Base-by-base conservation (phyloP, 768 basidiomycete genomes). In the Cystobasidium onofrii region DNA sequence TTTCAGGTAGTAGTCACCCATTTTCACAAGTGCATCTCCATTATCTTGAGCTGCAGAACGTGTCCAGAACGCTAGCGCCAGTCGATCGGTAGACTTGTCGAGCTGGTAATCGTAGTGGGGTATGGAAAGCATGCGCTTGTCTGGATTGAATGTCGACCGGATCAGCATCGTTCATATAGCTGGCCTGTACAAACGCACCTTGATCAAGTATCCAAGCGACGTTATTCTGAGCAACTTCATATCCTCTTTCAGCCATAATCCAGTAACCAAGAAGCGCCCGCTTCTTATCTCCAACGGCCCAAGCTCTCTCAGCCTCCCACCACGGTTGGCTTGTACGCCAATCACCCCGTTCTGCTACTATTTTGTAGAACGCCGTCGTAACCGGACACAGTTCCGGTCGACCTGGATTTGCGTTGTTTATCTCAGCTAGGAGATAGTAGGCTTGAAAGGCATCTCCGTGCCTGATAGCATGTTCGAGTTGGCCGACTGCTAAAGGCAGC, bases 1-100 rank as follows among this genome's bases (percentile, higher is more conserved):
- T 76, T 91, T 88, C 78, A 91, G 97, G 81, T 94, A 95, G 80
- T 97, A 96, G 80, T 99, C 96, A 44, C 92, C 96, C 3, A 97
- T 93, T 84, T 97, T 99, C 75, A 99, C 92, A 73, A 98, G 84
- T 13, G 96, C 89, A 79, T 99, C 96, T n/a, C 96, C 85, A 78
- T 99, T 94, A 67, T 89, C 88, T 80, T 99, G 96, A 1, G 86
- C 88, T 10, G 95, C 93, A 1, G 94, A 93, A 17, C 96, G 88
- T 31, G 88, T 91, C 95, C 95, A 99, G 78, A 95, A 91, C 0
- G 89, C 90, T 63, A 99, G 83, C 0, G 92, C 94, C 9, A 91
- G 84, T 50, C 86, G 84, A 1, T 92, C 92, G 2, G 90, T 90
- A 69, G 89, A 87, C 69, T 90, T 92, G 23, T 78, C 73, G 0